phyloP scores from a whole-genome alignment of 148 eudicot species.

The Selenicereus undatus region DNA sequence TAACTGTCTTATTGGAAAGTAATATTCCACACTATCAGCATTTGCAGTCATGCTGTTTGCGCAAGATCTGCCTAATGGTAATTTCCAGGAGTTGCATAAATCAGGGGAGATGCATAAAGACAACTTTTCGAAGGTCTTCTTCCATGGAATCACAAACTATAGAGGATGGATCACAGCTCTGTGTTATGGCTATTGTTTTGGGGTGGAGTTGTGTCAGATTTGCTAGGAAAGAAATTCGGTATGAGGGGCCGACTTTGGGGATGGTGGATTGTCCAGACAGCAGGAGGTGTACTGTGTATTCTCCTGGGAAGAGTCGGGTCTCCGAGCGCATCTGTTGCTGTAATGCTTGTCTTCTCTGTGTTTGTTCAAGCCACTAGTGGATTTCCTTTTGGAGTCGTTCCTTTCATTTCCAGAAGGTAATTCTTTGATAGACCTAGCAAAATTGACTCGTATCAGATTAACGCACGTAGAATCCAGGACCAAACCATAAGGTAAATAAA shows the following conservation, averaged over 20 bases:
- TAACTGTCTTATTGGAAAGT: no score
- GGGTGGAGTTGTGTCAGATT: slow-evolving; percentile 17
- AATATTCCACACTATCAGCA: no score
- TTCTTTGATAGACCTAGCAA: background rate
- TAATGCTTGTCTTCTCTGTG: no score
- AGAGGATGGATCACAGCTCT: slow-evolving; percentile 18
- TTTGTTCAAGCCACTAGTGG: no score
- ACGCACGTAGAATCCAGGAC: no score
- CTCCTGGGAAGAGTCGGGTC: no score
- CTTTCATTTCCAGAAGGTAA: slow-evolving; percentile 83
- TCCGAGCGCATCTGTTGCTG: no score
- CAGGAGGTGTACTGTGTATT: no score
- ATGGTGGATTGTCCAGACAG: no score
- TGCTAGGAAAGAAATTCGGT: no score
- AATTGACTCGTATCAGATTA: background rate
- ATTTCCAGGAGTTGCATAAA: slow-evolving; percentile 1
- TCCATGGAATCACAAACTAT: slow-evolving; percentile 15
- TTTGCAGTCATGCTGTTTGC: slow-evolving; percentile 8
- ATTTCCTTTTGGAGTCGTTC: slow-evolving; percentile 75
- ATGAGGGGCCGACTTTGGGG: no score
- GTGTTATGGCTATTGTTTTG: slow-evolving; percentile 19
- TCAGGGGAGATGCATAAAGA: slow-evolving; percentile 15
- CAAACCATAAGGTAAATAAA: no score
- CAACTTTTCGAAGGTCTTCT: slow-evolving; percentile 6
- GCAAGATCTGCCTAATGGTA: slow-evolving; percentile 21